These are phyloP conservation scores for Sporothrix mexicana DNA, from an alignment of 2,329 filamentous ascomycete genomes.

Conservation along the genomic window DNA sequence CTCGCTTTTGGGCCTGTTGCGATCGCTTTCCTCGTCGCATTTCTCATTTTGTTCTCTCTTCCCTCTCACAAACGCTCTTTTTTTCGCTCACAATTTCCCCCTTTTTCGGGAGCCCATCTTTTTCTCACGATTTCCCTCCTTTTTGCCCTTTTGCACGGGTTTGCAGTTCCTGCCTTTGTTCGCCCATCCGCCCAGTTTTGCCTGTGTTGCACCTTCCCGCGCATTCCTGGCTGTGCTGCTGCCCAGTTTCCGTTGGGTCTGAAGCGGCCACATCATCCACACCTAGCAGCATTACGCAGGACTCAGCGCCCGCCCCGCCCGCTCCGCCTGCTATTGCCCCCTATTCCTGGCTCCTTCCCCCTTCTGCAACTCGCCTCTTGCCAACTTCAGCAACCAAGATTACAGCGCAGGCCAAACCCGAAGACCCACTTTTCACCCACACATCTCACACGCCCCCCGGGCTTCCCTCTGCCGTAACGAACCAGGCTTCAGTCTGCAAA, in stretches of 20 bases:
- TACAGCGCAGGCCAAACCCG: constrained; percentile 29
- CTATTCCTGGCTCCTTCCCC: constrained; percentile 17
- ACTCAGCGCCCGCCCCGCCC: constrained; percentile 30
- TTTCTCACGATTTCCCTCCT: constrained; percentile 23
- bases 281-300: constrained; percentile 18
- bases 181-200: constrained; percentile 16
- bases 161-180: constrained; percentile 23
- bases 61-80: background rate
- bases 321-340: constrained; percentile 22
- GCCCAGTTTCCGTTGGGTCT: constrained; percentile 40
- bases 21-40: constrained; percentile 19
- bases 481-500: constrained; percentile 30
- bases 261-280: constrained; percentile 44
- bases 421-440: constrained; percentile 34
- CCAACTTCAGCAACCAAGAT: constrained; percentile 33
- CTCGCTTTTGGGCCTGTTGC: constrained; percentile 10
- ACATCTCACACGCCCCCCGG: constrained; percentile 16
- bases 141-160: constrained; percentile 32
- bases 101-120: background rate
- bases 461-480: constrained; percentile 15
- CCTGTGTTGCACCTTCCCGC: constrained; percentile 29
- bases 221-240: constrained; percentile 21
- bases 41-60: constrained; percentile 31
- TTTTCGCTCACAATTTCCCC: background rate
- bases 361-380: constrained; percentile 25